Evolutionary conservation across 2,329 filamentous ascomycete species (phyloP), one percentile per base, ranked within the genome.

Genomic region (Mollisia scopiformis): DNA sequence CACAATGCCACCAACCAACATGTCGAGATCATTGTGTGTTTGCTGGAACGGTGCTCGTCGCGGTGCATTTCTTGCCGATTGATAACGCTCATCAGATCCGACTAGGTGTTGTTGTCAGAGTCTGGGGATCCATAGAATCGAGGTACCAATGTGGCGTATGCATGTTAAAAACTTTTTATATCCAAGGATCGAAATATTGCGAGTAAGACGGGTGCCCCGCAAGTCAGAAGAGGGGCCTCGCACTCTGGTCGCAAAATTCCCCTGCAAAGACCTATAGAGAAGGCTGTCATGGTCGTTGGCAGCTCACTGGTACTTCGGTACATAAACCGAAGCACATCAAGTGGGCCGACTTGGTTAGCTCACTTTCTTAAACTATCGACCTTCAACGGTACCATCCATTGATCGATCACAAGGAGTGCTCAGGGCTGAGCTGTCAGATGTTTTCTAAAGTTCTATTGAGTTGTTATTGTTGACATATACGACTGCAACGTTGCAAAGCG

Each of bases 331-430:
- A 49, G 10, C 13, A 31, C 16, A 33, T 21, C 27, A 33, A 16
- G 27, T 51, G 28, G 41, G 23, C 7, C 31, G 6, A 3, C 28
- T 25, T 19, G 10, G 39, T 52, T 61, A 53, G 53, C 53, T 47
- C 39, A 53, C 37, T 46, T 61, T 61, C 53, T 53, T 47, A 61
- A 46, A 49, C 23, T 37, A 33, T 61, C 53, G 49, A 51, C 58
- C 53, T 47, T 55, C 47, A 27, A 19, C 27, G 25, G 21, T 35
- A 13, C 21, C 41, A n/a, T n/a, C n/a, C n/a, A n/a, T n/a, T n/a
- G n/a, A n/a, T 10, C 4, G 21, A 50, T 57, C 55, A 50, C 43
- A 13, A 50, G 55, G 14, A n/a, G 10, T 47, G n/a, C n/a, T n/a
- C n/a, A n/a, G n/a, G n/a, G n/a, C 43, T 47, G 43, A 21, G 23